Conservation (phyloP, 2,329 filamentous ascomycete genomes). For the Dothiorella sarmentorum region DNA sequence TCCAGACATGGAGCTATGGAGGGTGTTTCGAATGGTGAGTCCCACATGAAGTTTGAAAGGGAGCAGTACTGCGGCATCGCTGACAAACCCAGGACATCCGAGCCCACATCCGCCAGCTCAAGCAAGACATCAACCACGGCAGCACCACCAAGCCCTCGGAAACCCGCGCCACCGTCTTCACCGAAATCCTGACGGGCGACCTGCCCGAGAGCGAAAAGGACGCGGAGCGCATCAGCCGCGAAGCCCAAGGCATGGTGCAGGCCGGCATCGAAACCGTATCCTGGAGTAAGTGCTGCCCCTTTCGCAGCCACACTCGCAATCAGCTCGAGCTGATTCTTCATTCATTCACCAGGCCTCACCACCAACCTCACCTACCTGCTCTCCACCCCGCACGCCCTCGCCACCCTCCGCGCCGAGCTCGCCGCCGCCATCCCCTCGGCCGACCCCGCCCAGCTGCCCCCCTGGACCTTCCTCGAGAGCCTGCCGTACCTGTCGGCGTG, state of each 20-base stretch:
- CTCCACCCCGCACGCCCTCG: slow-evolving; percentile 23
- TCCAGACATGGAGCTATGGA: not conserved
- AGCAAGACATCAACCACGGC: not conserved
- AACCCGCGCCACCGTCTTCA: not conserved
- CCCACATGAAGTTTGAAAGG: too few species aligned
- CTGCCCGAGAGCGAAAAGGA: slow-evolving; percentile 33
- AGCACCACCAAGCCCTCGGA: not conserved
- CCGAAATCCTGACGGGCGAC: not conserved
- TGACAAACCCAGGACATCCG: slow-evolving; percentile 6
- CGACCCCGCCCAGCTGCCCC: not conserved
- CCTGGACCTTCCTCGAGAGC: slow-evolving; percentile 14
- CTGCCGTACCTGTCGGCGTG: slow-evolving; percentile 19
- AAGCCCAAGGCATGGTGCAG: slow-evolving; percentile 29
- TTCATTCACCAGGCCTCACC: slow-evolving; percentile 22
- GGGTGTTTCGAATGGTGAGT: not conserved
- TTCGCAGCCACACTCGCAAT: not conserved
- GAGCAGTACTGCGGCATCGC: too few species aligned
- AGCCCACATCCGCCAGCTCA: not conserved
- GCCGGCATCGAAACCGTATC: slow-evolving; percentile 32
- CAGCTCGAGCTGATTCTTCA: not conserved
- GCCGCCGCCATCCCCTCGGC: slow-evolving; percentile 24
- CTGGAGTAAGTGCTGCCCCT: not conserved
- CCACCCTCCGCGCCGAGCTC: slow-evolving; percentile 29
- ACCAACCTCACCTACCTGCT: slow-evolving; percentile 32
- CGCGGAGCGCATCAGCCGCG: slow-evolving; percentile 30